Percentiles rank a stretch among this genome's conserved stretches.
phyloP scores from a whole-genome alignment of 495 filamentous ascomycete species.

The Hypoxylon lenormandii region DNA sequence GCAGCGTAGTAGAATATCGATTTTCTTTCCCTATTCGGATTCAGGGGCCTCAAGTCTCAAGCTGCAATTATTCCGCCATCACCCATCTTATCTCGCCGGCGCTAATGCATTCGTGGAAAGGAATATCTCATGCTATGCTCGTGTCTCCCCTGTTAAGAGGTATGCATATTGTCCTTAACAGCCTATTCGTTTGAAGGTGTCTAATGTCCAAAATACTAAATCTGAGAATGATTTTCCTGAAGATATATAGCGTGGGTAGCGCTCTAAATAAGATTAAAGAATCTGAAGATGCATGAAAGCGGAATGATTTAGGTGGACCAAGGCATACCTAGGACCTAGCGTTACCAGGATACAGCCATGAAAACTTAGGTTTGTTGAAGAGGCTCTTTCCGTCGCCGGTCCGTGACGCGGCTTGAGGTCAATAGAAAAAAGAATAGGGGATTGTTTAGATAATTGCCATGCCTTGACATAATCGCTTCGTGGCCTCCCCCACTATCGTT shows the following conservation, averaged over 20 bases:
- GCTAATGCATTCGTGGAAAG: conserved; percentile 15
- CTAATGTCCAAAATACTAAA: too few species aligned
- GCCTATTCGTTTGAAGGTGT: too few species aligned
- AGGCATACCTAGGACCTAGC: not conserved
- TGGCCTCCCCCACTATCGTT: not conserved
- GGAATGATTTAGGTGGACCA: not conserved
- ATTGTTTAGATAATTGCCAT: not conserved
- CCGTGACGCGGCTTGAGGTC: conserved; percentile 21
- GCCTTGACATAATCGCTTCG: not conserved
- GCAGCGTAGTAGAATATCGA: not conserved
- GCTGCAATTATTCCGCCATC: conserved; percentile 30
- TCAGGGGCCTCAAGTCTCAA: conserved; percentile 16
- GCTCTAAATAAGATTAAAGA: too few species aligned
- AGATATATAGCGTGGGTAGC: too few species aligned
- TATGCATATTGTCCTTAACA: too few species aligned
- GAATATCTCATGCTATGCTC: conserved; percentile 1
- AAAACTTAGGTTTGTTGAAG: conserved; percentile 6
- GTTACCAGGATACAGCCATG: not conserved
- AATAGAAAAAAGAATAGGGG: not conserved
- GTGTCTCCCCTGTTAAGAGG: too few species aligned
- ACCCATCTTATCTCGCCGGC: conserved; percentile 23
- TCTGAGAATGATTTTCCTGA: too few species aligned
- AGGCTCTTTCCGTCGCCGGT: not conserved
- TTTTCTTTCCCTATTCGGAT: conserved; percentile 15
- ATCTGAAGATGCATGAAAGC: not conserved